These are phyloP conservation scores for Ceratobasidium sp. DNA, from an alignment of 1,284 basidiomycete genomes.

Conservation along the genomic window DNA sequence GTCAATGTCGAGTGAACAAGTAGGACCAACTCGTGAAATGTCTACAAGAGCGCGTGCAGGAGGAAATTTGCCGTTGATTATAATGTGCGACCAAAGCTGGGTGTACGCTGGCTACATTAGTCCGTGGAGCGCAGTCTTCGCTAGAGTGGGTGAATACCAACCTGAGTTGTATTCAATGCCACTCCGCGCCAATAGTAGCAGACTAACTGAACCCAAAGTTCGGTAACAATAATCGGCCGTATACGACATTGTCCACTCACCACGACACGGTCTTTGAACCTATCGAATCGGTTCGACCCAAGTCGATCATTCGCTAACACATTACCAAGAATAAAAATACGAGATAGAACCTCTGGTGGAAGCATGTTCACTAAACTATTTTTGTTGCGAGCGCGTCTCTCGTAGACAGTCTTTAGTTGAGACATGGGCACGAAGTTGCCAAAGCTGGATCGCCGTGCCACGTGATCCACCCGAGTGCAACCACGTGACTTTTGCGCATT, in stretches of 20 bases:
- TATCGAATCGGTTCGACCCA: too few species aligned
- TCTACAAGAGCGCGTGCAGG: neutral
- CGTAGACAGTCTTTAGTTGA: neutral
- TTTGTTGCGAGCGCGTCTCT: neutral
- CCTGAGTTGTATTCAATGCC: constrained; percentile 1
- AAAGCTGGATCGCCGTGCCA: neutral
- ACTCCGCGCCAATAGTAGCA: constrained; percentile 3
- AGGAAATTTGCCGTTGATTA: neutral
- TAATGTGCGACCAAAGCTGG: constrained; percentile 7
- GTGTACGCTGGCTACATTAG: neutral
- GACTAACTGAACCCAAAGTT: neutral
- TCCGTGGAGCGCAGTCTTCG: neutral
- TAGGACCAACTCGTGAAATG: neutral
- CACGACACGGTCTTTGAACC: neutral
- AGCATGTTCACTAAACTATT: neutral
- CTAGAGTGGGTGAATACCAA: neutral
- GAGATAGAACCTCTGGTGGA: constrained; percentile 14
- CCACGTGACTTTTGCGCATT: neutral
- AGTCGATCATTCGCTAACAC: neutral
- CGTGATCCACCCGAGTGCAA: neutral
- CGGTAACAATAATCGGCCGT: neutral
- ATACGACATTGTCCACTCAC: neutral
- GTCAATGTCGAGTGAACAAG: neutral
- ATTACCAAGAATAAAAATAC: constrained; percentile 3
- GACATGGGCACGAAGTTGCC: neutral